Evolutionary conservation across 2,329 filamentous ascomycete genomes (phyloP), one percentile per base, ranked within the genome.

Genomic region (Diaporthe humulicola): DNA sequence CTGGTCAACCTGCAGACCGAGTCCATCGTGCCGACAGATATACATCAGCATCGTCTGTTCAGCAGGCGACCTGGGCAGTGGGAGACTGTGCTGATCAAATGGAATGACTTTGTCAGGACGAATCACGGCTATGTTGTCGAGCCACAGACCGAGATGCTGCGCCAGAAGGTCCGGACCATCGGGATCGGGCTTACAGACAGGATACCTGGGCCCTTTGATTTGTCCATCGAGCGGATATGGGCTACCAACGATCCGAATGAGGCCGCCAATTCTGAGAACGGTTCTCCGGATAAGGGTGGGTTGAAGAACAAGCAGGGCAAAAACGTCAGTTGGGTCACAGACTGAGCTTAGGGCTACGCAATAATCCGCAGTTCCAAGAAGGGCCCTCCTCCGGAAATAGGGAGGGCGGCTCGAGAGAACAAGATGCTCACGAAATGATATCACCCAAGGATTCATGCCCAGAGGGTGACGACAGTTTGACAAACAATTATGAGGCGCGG

Each of bases 1-100:
- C 95, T 98, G 74, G 91, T 99, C 80, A 99, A 99, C 84, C 87
- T 99, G 22, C 97, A 98, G 86, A 98, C 96, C 4, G 96, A 99
- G 81, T 94, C 94, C 1, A 93, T 99, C 73, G 94, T 98, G 64
- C 94, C 95, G 15, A 96, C 95, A n/a, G 97, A 99, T 83, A 88
- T 99, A 77, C 97, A 98, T 83, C 97, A 99, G 83, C 97, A 99
- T 84, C 89, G 97, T 67, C 85, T 99, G 6, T 98, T 95, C 79
- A 89, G 93, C 12, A 93, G 92, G 80, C 90, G 91, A 12, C 92
- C 94, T 0, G 95, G 95, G 0, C 90, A 96, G 80, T 99, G 97
- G 97, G 96, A 99, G 88, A 98, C 97, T 2, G 90, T 98, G n/a
- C 84, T 97, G 61, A 93, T 99, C 77, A 94, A 93, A 76, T 97